phyloP scores from a whole-genome alignment of 257 asterid genomes.

The Fraxinus americana region DNA sequence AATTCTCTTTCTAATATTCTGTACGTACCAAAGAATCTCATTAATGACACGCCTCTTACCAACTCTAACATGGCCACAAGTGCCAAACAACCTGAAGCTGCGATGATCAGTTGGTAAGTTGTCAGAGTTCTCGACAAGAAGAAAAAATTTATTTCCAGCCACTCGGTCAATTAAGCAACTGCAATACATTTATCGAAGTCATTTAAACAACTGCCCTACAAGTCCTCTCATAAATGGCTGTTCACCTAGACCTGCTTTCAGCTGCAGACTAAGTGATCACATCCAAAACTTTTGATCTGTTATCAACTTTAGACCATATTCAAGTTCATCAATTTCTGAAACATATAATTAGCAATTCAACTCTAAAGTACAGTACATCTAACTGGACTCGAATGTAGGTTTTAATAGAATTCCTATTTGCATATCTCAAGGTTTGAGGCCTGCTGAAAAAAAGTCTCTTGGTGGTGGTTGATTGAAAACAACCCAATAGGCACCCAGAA shows the following conservation, averaged over 20 bases:
- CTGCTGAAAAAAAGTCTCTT: background rate
- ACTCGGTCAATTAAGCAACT: background rate
- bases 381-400: background rate
- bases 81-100: background rate
- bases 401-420: background rate
- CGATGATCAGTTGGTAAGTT: background rate
- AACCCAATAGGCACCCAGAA: background rate
- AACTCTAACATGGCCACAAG: background rate
- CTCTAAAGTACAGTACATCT: background rate
- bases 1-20: background rate
- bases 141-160: background rate
- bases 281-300: background rate
- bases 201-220: background rate
- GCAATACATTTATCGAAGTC: background rate
- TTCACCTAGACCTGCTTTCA: background rate
- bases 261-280: background rate
- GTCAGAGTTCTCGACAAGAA: background rate
- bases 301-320: conserved; percentile 16
- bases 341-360: background rate
- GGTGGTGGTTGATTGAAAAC: background rate
- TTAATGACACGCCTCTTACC: background rate
- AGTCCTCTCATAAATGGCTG: background rate
- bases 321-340: background rate
- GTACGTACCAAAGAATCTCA: background rate
- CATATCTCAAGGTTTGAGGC: background rate